Conservation (phyloP, 1,284 basidiomycete species). For the Papiliotrema laurentii region DNA sequence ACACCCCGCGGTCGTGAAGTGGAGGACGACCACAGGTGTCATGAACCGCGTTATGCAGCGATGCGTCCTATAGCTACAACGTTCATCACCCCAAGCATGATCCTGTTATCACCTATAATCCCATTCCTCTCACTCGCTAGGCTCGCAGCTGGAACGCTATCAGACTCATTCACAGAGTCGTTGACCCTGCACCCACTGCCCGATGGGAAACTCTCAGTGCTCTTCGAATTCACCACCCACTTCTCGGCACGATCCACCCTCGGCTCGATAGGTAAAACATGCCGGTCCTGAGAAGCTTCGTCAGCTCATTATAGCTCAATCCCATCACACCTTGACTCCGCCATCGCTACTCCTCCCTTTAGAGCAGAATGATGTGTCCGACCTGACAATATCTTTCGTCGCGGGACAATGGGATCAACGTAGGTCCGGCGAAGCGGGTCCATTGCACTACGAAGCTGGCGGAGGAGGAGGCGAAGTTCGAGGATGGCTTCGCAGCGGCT, state of each 20-base stretch:
- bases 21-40: no score
- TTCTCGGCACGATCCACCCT: constrained; percentile 37
- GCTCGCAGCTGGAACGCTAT: neutral
- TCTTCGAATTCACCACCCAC: constrained; percentile 76
- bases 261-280: constrained; percentile 9
- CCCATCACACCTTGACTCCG: constrained; percentile 80
- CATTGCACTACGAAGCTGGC: constrained; percentile 59
- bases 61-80: no score
- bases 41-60: no score
- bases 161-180: constrained; percentile 54
- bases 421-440: constrained; percentile 65
- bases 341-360: constrained; percentile 80
- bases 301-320: constrained; percentile 51
- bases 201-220: constrained; percentile 77
- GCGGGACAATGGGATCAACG: constrained; percentile 87
- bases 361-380: constrained; percentile 73
- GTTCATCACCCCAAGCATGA: neutral
- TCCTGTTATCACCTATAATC: constrained; percentile 5
- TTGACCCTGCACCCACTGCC: constrained; percentile 68
- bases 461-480: constrained; percentile 84
- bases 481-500: constrained; percentile 75
- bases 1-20: no score
- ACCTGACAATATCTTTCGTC: constrained; percentile 81
- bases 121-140: constrained; percentile 7
- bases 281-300: neutral